Conservation (phyloP, 1,284 basidiomycete species). For the Ceratobasidium theobromae region DNA sequence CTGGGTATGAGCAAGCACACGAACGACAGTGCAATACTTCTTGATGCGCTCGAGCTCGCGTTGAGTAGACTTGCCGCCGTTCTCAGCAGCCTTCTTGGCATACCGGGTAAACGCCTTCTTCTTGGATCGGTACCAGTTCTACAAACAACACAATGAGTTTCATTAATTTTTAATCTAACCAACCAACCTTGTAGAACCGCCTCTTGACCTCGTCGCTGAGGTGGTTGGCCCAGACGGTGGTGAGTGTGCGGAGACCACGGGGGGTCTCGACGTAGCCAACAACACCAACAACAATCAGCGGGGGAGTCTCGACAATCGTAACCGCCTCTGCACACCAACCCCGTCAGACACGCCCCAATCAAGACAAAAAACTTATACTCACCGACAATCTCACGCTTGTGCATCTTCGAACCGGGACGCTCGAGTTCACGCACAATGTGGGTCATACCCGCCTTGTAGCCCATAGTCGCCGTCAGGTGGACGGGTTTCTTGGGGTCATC, state of each 20-base stretch:
- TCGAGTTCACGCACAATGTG: slow-evolving; percentile 99
- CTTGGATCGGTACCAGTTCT: slow-evolving; percentile 99
- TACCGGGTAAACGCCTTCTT: slow-evolving; percentile 99
- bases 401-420: slow-evolving; percentile 99
- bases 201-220: slow-evolving; percentile 87
- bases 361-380: not conserved
- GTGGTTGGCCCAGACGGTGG: slow-evolving; percentile 69
- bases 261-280: slow-evolving; percentile 99
- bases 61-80: slow-evolving; percentile 86
- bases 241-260: slow-evolving; percentile 88
- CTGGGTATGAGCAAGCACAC: slow-evolving; percentile 98
- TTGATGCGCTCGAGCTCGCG: slow-evolving; percentile 99
- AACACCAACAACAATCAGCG: slow-evolving; percentile 96
- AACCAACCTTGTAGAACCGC: slow-evolving; percentile 87
- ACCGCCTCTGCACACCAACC: slow-evolving; percentile 69
- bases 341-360: not conserved
- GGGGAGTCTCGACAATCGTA: slow-evolving; percentile 95
- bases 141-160: not conserved
- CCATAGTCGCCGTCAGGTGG: slow-evolving; percentile 97
- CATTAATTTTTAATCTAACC: not conserved
- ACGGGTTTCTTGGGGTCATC: slow-evolving; percentile 99
- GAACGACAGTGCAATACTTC: slow-evolving; percentile 99
- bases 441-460: slow-evolving; percentile 99
- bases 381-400: slow-evolving; percentile 95
- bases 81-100: slow-evolving; percentile 99